Conservation (phyloP, 192 early-diverging fungal genomes). For the Coemansia asiatica region DNA sequence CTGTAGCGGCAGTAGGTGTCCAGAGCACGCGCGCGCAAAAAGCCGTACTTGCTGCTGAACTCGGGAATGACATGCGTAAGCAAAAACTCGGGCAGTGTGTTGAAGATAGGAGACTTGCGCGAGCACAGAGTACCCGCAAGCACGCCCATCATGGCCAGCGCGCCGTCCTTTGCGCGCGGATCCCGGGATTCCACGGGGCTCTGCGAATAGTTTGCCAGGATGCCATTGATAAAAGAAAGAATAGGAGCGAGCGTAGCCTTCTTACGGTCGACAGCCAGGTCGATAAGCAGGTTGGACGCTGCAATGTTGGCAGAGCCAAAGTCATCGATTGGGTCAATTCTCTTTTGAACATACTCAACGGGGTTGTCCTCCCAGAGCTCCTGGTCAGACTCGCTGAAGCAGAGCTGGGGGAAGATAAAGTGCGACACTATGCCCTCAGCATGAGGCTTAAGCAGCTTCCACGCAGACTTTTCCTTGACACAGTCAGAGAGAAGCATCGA, state of each 20-base stretch:
- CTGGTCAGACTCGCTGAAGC: constrained; percentile 81
- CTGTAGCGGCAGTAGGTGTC: constrained; percentile 58
- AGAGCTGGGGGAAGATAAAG: constrained; percentile 91
- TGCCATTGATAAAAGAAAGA: constrained; percentile 73
- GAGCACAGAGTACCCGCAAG: constrained; percentile 70
- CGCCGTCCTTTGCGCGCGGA: constrained; percentile 84
- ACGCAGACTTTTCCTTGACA: constrained; percentile 85
- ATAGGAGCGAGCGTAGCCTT: constrained; percentile 79
- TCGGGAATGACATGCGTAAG: constrained; percentile 87
- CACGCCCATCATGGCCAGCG: constrained; percentile 80
- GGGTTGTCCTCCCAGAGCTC: constrained; percentile 92
- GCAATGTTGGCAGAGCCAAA: constrained; percentile 73
- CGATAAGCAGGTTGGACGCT: constrained; percentile 75
- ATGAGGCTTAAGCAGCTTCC: constrained; percentile 89
- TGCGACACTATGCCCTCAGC: constrained; percentile 76
- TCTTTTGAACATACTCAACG: constrained; percentile 86
- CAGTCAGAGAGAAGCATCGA: constrained; percentile 79
- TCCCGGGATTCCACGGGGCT: constrained; percentile 68
- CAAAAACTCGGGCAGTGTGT: constrained; percentile 83
- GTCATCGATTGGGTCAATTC: constrained; percentile 80
- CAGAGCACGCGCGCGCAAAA: constrained; percentile 77
- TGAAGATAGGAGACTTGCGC: constrained; percentile 69
- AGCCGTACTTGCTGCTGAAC: constrained; percentile 79
- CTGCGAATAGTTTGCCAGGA: constrained; percentile 69
- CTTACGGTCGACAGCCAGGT: constrained; percentile 74